Base-by-base conservation (phyloP, 1,139 yeast species). In the Geotrichum citri-aurantii region DNA sequence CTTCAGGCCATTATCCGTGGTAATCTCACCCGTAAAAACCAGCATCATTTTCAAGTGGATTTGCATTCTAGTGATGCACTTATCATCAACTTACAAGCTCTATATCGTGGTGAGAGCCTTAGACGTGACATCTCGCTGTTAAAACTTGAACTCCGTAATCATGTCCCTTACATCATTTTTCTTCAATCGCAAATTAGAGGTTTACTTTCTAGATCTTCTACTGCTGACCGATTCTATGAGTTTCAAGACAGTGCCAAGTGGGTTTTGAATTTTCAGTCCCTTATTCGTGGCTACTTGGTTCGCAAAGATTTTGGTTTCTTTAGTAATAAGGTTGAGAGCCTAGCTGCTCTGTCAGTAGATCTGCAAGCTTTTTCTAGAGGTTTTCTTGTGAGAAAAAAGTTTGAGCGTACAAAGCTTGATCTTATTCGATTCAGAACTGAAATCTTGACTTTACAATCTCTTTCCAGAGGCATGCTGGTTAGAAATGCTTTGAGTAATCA, bases 401-500 rank as follows among this genome's bases (percentile, higher is more conserved):
- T 63, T 23, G 57, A 55, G 19, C 50, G 50, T 21, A 50, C 52
- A 4, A 60, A 57, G 40, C 54, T 60, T 7, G 44, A 44, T 23
- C 48, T 60, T 2, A 55, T 60, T 19, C 21, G 59, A 51, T 54
- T 24, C 29, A 57, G 60, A 2, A 27, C 24, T 37, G 60, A 60
- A 70, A 68, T 75, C 74, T 42, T 66, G 62, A 54, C 77, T 70
- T 67, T 77, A 76, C 75, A 85, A 79, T 52, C 76, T 1, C 64
- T 66, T 1, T 69, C 73, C 62, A 62, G 77, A 7, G 77, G 77
- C 2, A 76, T 83, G 2, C 71, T 83, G 27, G 63, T 74, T 6
- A 71, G 91, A 42, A 83, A 81, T 68, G 71, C 76, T 14, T 71
- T 73, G 49, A 84, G 82, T 50, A 68, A 79, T 29, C 66, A 73